These are phyloP conservation scores for Neurospora discreta DNA, from an alignment of 495 filamentous ascomycete species.

Conservation along the genomic window DNA sequence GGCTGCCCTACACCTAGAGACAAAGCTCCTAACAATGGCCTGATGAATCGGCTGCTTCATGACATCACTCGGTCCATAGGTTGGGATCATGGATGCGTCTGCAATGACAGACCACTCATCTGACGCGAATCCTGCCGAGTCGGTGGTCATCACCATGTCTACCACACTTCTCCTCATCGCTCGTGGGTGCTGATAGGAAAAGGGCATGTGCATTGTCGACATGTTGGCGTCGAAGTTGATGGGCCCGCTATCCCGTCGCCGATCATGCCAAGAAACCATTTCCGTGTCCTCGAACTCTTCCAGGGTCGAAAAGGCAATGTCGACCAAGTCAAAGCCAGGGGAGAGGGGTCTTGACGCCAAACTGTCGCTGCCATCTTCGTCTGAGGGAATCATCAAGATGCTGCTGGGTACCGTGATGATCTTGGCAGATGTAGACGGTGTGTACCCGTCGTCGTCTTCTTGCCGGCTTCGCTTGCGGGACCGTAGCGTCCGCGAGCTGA, in stretches of 20 bases:
- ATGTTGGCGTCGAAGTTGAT: background rate
- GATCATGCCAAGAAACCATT: background rate
- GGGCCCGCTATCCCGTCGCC: background rate
- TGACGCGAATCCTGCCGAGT: background rate
- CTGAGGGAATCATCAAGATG: background rate
- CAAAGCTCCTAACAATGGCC: conserved; percentile 3
- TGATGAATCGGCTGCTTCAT: conserved; percentile 3
- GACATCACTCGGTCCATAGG: conserved; percentile 10
- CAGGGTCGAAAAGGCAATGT: background rate
- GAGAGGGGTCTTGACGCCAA: background rate
- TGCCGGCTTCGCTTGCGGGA: background rate
- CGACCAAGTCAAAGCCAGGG: background rate
- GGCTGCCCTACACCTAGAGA: conserved; percentile 8
- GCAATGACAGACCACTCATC: conserved; percentile 14
- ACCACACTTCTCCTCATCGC: background rate
- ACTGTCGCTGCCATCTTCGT: background rate
- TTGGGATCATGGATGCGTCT: conserved; percentile 13
- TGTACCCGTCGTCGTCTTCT: background rate
- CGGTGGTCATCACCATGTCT: background rate
- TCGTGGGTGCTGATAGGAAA: conserved; percentile 1
- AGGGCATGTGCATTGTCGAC: conserved; percentile 11
- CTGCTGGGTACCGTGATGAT: background rate
- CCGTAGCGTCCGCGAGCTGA: background rate
- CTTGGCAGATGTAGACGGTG: background rate
- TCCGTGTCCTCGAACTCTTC: background rate